Conservation (phyloP, 2,329 filamentous ascomycete genomes). For the Aspergillus sp. region DNA sequence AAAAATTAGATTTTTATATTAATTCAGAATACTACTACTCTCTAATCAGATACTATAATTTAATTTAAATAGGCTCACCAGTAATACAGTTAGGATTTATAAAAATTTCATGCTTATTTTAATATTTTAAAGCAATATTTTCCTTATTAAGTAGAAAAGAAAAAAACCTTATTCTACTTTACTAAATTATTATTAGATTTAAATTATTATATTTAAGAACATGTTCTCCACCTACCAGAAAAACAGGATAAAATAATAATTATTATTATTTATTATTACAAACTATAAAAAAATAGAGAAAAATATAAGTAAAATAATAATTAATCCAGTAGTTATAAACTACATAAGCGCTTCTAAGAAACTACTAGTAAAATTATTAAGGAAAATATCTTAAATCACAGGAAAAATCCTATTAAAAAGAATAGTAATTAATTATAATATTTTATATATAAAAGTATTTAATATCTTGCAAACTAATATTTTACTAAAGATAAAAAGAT, state of each 20-base stretch:
- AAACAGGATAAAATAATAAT: neutral
- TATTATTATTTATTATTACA: neutral
- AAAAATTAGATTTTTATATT: too few species aligned
- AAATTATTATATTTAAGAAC: neutral
- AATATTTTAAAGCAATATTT: conserved; percentile 2
- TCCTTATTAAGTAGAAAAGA: too few species aligned
- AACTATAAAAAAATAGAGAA: neutral
- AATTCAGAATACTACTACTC: neutral
- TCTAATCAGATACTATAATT: conserved; percentile 5
- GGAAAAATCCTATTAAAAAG: too few species aligned
- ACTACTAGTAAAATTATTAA: too few species aligned
- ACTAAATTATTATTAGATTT: neutral
- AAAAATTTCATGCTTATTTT: conserved; percentile 5
- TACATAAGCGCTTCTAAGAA: fast-evolving
- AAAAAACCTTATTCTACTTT: neutral
- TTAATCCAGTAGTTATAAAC: too few species aligned
- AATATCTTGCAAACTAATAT: neutral
- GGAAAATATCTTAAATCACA: too few species aligned
- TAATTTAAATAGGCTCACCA: neutral
- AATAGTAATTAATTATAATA: neutral
- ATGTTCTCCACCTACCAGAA: neutral
- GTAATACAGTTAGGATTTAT: neutral
- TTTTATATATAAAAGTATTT: too few species aligned
- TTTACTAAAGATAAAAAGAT: neutral
- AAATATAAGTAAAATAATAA: too few species aligned